phyloP scores from a whole-genome alignment of 108 stramenopile species.

The Chaetoceros tenuissimus region DNA sequence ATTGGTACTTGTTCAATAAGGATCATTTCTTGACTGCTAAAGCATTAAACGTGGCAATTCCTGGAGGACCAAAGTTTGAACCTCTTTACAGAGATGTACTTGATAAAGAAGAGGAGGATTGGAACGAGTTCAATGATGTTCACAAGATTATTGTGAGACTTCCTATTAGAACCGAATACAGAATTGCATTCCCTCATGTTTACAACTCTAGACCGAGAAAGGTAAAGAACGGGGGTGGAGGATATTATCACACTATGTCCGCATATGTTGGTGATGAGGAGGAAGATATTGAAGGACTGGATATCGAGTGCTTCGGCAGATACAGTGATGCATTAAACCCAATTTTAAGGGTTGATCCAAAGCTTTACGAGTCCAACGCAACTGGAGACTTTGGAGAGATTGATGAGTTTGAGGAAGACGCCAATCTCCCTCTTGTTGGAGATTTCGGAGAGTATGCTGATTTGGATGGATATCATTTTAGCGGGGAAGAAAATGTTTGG shows the following conservation, averaged over 20 bases:
- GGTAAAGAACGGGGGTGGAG: conserved; percentile 56
- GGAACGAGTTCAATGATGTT: conserved; percentile 99
- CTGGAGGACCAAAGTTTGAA: conserved; percentile 99
- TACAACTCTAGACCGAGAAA: conserved; percentile 97
- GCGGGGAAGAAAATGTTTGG: conserved; percentile 51
- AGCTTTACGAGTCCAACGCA: conserved; percentile 21
- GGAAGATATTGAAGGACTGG: conserved; percentile 44
- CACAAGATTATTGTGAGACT: conserved; percentile 96
- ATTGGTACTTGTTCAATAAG: conserved; percentile 90
- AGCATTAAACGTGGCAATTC: conserved; percentile 96
- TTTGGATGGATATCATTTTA: conserved; percentile 28
- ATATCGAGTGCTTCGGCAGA: conserved; percentile 44
- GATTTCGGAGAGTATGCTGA: conserved; percentile 82
- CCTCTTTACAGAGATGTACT: conserved; percentile 95
- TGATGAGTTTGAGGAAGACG: conserved; percentile 76
- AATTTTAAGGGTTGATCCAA: conserved; percentile 73
- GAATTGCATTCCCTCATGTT: conserved; percentile 94
- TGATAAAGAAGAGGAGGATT: conserved; percentile 94
- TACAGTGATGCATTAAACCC: conserved; percentile 85
- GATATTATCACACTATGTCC: conserved; percentile 91
- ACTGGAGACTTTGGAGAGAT: conserved; percentile 38
- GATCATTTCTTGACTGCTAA: conserved; percentile 96
- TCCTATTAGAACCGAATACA: conserved; percentile 97
- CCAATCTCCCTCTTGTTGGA: conserved; percentile 65
- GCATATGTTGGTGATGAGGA: conserved; percentile 85